Evolutionary conservation across 768 basidiomycete species (phyloP).

Genomic region (Gautieria morchelliformis): DNA sequence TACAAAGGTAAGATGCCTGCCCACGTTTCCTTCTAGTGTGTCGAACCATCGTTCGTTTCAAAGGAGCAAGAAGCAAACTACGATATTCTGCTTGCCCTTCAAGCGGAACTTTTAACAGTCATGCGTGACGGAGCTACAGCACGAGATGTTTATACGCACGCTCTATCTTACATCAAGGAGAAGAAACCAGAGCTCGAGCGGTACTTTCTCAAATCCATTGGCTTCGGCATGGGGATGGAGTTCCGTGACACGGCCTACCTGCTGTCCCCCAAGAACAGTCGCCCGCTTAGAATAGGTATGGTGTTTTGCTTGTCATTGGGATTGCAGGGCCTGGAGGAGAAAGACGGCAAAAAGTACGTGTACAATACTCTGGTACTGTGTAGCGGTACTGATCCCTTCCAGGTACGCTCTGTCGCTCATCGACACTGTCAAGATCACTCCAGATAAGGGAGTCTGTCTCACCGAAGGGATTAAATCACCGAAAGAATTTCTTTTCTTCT

Average conservation of each 20-base stretch:
- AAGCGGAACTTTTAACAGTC: conserved; percentile 61
- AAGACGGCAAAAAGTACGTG: conserved; percentile 65
- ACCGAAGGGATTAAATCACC: conserved; percentile 78
- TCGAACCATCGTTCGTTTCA: not conserved
- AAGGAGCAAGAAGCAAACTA: conserved; percentile 93
- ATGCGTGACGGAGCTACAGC: conserved; percentile 72
- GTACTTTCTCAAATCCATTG: conserved; percentile 79
- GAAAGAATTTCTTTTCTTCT: conserved; percentile 84
- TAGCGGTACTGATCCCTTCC: not conserved
- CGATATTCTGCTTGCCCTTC: conserved; percentile 64
- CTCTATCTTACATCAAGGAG: conserved; percentile 56
- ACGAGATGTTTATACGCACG: conserved; percentile 77
- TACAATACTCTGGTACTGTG: not conserved
- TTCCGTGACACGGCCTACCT: conserved; percentile 85
- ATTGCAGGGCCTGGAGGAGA: conserved; percentile 73
- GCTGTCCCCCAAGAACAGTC: conserved; percentile 70
- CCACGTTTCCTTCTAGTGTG: not conserved
- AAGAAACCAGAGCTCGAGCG: conserved; percentile 79
- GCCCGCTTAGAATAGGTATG: conserved; percentile 69
- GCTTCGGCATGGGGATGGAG: conserved; percentile 90
- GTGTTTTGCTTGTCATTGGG: conserved; percentile 78
- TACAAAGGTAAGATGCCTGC: conserved; percentile 46
- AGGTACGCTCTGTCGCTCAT: conserved; percentile 85
- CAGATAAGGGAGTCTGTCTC: conserved; percentile 54
- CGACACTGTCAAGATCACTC: conserved; percentile 77